A percentile compares a stretch with the other conserved stretches of the same genome.
Evolutionary conservation across 1,139 yeast genomes (phyloP).

Genomic region (Kurtzmaniella quercitrusa): DNA sequence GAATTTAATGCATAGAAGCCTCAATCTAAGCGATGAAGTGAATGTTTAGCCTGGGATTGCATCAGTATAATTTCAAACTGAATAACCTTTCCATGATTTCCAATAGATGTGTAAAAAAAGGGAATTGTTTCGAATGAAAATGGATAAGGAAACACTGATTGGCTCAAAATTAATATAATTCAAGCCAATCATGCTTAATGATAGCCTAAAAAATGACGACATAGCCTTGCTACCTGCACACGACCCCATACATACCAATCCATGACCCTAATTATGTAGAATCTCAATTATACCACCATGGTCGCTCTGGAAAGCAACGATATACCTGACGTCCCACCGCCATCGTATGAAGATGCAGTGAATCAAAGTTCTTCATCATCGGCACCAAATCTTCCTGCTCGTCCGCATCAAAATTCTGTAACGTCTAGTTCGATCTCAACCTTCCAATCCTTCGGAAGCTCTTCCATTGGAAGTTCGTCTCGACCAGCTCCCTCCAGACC

Average conservation of each 20-base stretch:
- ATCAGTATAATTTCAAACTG: too few relatives aligned
- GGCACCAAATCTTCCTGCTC: constrained; percentile 5
- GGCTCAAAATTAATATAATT: too few relatives aligned
- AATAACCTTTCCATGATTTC: too few relatives aligned
- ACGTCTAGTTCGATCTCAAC: background rate
- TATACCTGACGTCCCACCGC: constrained; percentile 15
- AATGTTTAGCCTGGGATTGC: too few relatives aligned
- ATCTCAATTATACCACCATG: background rate
- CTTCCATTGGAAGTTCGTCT: background rate
- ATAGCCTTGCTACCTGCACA: background rate
- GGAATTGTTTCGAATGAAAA: too few relatives aligned
- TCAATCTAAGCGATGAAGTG: too few relatives aligned
- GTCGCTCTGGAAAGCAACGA: background rate
- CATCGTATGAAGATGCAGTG: constrained; percentile 18
- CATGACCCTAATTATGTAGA: background rate
- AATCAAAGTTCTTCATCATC: background rate
- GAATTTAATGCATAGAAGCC: too few relatives aligned
- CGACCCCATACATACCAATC: background rate
- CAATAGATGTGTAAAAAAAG: too few relatives aligned
- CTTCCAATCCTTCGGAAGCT: background rate
- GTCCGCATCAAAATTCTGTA: constrained; percentile 4
- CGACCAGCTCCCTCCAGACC: background rate
- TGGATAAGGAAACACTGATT: too few relatives aligned
- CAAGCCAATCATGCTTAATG: too few relatives aligned
- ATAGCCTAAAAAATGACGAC: too few relatives aligned